Evolutionary conservation across 306 rosid genomes (phyloP), one percentile per base, ranked within the genome.

Genomic region (Malus asiatica): DNA sequence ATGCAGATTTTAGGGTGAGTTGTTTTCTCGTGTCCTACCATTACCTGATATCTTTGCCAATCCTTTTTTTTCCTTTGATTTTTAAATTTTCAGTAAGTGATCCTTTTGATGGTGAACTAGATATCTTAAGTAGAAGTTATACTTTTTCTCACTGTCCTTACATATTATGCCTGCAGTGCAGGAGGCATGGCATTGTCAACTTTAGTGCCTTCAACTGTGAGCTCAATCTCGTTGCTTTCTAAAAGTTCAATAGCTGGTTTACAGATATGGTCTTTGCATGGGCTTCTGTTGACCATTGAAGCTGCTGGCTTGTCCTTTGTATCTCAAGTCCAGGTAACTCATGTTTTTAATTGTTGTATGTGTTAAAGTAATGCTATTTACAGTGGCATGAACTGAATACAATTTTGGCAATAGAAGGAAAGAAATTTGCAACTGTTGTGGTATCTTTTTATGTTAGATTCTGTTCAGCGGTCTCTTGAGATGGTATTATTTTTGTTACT

Each of bases 161-260:
- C 70, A 11, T 81, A 70, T 80, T 77, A 79, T 87, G 75, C 77
- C 70, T 91, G 88, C 97, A 94, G 98, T 84, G 98, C 97, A 79
- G 98, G 98, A 84, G 98, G 98, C 78, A 94, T 94, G 90, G 98
- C 98, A 71, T 75, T 94, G 82, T 92, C 98, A 71, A 92, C 96
- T 70, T 85, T 94, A 77, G 98, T 94, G 81, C 96, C 98, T 11
- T 89, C 90, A 83, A 94, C 98, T 61, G 98, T 94, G 85, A 90
- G 87, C 88, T 90, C 93, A 77, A 86, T 94, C 71, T 90, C 97
- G 64, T 76, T 85, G 77, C 83, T 94, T 67, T 93, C 96, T 66
- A 92, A 89, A 83, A 92, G 98, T 90, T 84, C 88, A 52, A 79
- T 87, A 74, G 86, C 96, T 78, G 80, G 85, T 83, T 88, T 94